Percentiles rank a stretch among this genome's conserved stretches.
Conservation (phyloP, 2,329 filamentous ascomycete genomes). For the Xylaria sp. region DNA sequence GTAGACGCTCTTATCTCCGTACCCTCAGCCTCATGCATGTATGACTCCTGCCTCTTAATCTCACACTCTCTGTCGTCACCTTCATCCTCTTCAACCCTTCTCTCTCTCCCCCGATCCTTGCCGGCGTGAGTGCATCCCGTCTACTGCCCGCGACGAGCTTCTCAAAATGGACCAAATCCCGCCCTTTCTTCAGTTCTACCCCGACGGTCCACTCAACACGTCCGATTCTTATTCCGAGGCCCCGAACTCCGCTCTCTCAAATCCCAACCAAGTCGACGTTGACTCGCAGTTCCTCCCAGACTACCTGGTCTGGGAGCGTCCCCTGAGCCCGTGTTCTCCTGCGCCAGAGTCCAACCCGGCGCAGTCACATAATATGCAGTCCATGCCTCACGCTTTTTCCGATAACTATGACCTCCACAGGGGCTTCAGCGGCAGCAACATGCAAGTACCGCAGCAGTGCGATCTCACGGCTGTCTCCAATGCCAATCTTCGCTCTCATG, state of each 20-base stretch:
- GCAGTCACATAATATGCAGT: slow-evolving; percentile 14
- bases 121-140: neutral
- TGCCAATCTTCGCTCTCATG: neutral
- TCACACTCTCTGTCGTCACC: no score
- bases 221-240: slow-evolving; percentile 3
- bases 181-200: neutral
- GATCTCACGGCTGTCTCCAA: slow-evolving; percentile 4
- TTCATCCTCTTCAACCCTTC: neutral
- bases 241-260: slow-evolving; percentile 1
- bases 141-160: neutral
- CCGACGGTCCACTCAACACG: neutral
- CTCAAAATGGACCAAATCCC: slow-evolving; percentile 7
- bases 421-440: slow-evolving; percentile 14
- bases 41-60: neutral
- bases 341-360: slow-evolving; percentile 12
- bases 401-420: slow-evolving; percentile 20
- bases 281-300: slow-evolving; percentile 14
- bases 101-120: neutral
- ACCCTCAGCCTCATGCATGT: neutral
- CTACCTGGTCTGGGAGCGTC: neutral
- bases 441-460: slow-evolving; percentile 15
- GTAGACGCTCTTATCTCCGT: neutral
- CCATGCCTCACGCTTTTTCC: slow-evolving; percentile 20
- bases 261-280: slow-evolving; percentile 12
- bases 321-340: neutral